Conservation (phyloP, 129 eudicot genomes). For the Helianthus tuberosus region DNA sequence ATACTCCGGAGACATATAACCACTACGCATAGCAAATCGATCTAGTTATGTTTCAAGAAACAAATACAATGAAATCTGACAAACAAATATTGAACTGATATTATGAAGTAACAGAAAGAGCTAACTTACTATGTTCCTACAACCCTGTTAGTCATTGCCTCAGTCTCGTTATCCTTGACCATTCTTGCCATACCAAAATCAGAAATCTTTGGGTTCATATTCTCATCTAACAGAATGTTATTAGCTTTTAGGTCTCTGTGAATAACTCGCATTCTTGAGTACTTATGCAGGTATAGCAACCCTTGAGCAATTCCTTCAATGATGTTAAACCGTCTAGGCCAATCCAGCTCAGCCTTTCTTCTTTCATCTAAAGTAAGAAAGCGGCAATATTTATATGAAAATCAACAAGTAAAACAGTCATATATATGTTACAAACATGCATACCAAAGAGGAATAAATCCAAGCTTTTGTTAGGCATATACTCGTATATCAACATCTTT, state of each 20-base stretch:
- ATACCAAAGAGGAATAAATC: constrained; percentile 50
- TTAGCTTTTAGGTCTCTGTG: constrained; percentile 65
- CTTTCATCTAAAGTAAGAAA: constrained; percentile 15
- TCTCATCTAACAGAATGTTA: constrained; percentile 47
- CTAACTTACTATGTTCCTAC: constrained; percentile 10
- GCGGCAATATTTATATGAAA: neutral
- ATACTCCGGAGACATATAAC: constrained; percentile 74
- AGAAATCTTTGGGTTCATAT: constrained; percentile 59
- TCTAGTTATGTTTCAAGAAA: neutral
- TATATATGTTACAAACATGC: neutral
- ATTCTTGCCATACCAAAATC: constrained; percentile 71
- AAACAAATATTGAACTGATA: too few species aligned
- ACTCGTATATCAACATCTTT: constrained; percentile 47
- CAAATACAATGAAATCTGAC: too few species aligned
- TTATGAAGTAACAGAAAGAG: neutral
- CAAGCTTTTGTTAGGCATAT: constrained; percentile 50
- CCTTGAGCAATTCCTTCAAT: constrained; percentile 55
- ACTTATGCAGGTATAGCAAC: constrained; percentile 57
- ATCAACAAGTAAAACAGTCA: neutral
- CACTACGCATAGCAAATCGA: constrained; percentile 18
- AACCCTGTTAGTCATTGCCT: constrained; percentile 38
- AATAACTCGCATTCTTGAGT: constrained; percentile 57
- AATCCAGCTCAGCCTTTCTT: constrained; percentile 27
- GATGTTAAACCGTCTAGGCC: constrained; percentile 49
- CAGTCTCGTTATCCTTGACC: constrained; percentile 39